phyloP scores from a whole-genome alignment of 2,329 filamentous ascomycete genomes.

The Exutisphaerella laricina region DNA sequence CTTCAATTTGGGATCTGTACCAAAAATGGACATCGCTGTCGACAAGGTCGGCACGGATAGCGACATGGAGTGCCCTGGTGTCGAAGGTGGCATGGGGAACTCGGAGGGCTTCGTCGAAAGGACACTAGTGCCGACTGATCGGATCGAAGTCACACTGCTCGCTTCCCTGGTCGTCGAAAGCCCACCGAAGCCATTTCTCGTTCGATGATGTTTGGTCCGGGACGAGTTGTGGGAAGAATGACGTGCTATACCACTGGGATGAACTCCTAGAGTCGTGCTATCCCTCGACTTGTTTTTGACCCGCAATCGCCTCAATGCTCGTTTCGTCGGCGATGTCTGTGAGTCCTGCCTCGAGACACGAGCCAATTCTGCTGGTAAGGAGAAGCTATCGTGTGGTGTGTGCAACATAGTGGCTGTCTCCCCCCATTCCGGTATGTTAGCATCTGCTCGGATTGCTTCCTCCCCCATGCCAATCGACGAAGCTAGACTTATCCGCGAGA shows the following conservation, averaged over 20 bases:
- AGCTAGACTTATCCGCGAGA: conserved; percentile 33
- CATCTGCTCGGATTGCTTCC: conserved; percentile 35
- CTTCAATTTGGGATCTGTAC: conserved; percentile 30
- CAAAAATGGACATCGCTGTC: conserved; percentile 21
- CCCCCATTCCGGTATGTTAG: conserved; percentile 38
- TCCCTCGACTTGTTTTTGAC: conserved; percentile 29
- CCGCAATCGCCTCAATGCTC: conserved; percentile 29
- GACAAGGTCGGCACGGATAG: conserved; percentile 23
- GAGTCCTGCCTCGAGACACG: conserved; percentile 32
- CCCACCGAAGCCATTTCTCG: conserved; percentile 23
- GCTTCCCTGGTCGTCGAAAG: conserved; percentile 27
- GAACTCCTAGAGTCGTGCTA: conserved; percentile 24
- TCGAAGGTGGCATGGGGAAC: conserved; percentile 31
- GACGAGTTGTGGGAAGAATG: conserved; percentile 17
- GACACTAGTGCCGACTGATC: conserved; percentile 37
- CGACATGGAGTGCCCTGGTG: conserved; percentile 19
- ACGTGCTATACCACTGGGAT: conserved; percentile 28
- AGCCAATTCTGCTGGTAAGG: conserved; percentile 38
- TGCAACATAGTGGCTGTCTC: conserved; percentile 34
- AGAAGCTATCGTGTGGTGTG: conserved; percentile 41
- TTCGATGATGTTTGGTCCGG: conserved; percentile 17
- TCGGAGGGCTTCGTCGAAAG: conserved; percentile 37
- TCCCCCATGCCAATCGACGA: conserved; percentile 38
- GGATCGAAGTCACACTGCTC: conserved; percentile 36
- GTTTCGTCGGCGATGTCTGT: conserved; percentile 27